A percentile compares a stretch with the other conserved stretches of the same genome.
Conservation (phyloP, 2,329 filamentous ascomycete species). For the Fusarium concolor region DNA sequence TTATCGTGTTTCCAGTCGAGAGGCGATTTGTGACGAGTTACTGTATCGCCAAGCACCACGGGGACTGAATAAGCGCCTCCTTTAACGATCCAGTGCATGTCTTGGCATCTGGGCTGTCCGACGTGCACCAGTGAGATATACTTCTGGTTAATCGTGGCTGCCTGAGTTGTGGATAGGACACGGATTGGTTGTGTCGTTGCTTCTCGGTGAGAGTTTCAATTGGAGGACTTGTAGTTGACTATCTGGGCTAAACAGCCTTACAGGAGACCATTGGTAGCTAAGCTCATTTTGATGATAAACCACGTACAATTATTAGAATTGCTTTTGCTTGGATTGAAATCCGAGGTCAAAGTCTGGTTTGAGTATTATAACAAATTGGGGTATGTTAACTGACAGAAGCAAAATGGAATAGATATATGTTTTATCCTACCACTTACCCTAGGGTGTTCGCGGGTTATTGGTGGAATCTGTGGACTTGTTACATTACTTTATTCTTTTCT, state of each 20-base stretch:
- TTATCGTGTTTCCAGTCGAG: neutral
- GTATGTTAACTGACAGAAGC: too few species aligned
- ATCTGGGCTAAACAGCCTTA: neutral
- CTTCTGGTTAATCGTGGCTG: neutral
- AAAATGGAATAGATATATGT: too few species aligned
- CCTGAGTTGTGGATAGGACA: neutral
- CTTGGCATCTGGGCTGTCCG: neutral
- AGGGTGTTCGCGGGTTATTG: too few species aligned
- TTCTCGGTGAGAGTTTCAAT: too few species aligned
- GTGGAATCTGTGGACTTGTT: too few species aligned
- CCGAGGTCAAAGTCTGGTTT: neutral
- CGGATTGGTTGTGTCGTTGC: too few species aligned
- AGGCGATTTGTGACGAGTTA: neutral
- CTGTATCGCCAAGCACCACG: neutral
- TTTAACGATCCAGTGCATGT: neutral
- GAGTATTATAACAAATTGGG: neutral
- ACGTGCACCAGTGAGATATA: neutral
- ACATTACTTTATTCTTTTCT: too few species aligned
- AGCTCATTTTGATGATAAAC: neutral
- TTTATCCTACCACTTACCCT: too few species aligned
- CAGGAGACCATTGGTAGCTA: too few species aligned
- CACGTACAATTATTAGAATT: too few species aligned
- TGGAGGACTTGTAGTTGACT: too few species aligned
- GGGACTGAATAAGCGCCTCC: neutral
- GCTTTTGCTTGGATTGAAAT: neutral